Percentiles rank a stretch among this genome's conserved stretches.
Evolutionary conservation across 129 eudicot species (phyloP).

Genomic region (Heracleum sosnowskyi): DNA sequence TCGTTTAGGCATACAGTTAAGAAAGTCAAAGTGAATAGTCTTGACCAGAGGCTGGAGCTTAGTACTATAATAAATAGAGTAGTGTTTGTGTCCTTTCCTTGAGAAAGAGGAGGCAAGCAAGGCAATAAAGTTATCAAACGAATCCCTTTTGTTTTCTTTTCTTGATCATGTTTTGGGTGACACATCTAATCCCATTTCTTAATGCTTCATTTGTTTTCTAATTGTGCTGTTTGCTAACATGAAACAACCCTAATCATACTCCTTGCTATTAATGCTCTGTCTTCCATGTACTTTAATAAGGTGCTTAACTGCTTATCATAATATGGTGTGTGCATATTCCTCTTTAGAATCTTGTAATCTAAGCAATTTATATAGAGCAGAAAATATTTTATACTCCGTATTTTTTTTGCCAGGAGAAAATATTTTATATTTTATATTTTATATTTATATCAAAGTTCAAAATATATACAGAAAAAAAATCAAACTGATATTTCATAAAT

Average conservation of each 20-base stretch:
- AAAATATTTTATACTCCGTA: no score
- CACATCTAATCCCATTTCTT: slow-evolving; percentile 10
- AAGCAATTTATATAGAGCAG: no score
- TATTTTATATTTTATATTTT: no score
- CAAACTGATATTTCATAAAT: no score
- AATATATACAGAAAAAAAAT: no score
- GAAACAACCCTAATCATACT: slow-evolving; percentile 17
- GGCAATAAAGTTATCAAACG: slow-evolving; percentile 9
- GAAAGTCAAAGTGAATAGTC: neutral
- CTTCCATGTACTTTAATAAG: neutral
- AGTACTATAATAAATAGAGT: neutral
- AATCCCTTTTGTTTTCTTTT: slow-evolving; percentile 14
- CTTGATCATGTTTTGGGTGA: slow-evolving; percentile 28
- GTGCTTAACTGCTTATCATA: neutral
- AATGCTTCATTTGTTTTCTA: slow-evolving; percentile 8
- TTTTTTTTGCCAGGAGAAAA: no score
- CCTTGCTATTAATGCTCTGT: neutral
- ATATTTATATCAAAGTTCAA: no score
- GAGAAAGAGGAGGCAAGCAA: neutral
- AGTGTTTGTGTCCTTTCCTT: neutral
- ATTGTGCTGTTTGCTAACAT: slow-evolving; percentile 10
- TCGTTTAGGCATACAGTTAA: neutral
- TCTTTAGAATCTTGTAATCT: no score
- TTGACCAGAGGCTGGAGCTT: neutral
- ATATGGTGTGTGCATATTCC: neutral